Evolutionary conservation across 2,329 filamentous ascomycete species (phyloP).

Genomic region (Aspergillus melleus): DNA sequence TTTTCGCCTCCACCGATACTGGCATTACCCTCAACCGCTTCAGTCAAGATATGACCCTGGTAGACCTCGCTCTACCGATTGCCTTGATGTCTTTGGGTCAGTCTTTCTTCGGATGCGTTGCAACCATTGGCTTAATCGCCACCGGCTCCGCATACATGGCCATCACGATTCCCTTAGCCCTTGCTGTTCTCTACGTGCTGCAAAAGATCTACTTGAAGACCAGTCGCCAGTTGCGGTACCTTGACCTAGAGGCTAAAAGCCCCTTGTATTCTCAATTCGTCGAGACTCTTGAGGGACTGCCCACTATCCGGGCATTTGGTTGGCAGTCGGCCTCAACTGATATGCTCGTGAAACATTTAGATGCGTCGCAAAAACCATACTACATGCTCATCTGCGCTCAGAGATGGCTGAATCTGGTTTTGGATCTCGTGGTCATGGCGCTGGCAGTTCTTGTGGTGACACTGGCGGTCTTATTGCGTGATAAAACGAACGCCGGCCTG

Average conservation of each 20-base stretch:
- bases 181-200: constrained; percentile 43
- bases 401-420: constrained; percentile 42
- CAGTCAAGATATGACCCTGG: constrained; percentile 28
- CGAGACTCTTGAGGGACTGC: constrained; percentile 50
- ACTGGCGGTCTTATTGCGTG: constrained; percentile 39
- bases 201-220: constrained; percentile 47
- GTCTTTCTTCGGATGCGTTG: neutral
- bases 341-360: constrained; percentile 38
- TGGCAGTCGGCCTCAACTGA: constrained; percentile 45
- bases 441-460: constrained; percentile 45
- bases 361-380: constrained; percentile 44
- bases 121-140: constrained; percentile 22
- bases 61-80: constrained; percentile 23
- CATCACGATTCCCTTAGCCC: constrained; percentile 41
- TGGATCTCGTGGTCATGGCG: constrained; percentile 44
- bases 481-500: constrained; percentile 40
- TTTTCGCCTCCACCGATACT: constrained; percentile 13
- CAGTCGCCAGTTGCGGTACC: constrained; percentile 49
- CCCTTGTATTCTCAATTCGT: constrained; percentile 49
- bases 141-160: constrained; percentile 37
- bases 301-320: constrained; percentile 52
- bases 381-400: constrained; percentile 48
- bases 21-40: constrained; percentile 21
- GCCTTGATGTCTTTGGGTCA: neutral
- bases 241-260: constrained; percentile 54